Evolutionary conservation across 306 rosid species (phyloP).

Genomic region (Amphicarpaea edgeworthii): DNA sequence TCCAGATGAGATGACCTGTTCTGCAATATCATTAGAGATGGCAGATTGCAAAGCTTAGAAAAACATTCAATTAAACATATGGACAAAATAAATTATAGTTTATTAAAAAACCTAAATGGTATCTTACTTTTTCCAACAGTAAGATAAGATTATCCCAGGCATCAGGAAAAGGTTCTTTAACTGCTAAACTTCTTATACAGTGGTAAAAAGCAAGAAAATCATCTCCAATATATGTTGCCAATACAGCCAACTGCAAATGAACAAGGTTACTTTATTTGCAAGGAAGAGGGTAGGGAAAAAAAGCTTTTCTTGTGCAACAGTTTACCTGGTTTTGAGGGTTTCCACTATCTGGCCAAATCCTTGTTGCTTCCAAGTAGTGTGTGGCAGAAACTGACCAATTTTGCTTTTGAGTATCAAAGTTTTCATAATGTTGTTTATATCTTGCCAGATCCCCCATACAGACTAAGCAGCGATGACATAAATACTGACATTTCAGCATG

Average conservation of each 20-base stretch:
- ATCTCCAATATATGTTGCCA: slow-evolving; percentile 77
- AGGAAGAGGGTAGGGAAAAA: neutral
- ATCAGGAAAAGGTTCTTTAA: slow-evolving; percentile 81
- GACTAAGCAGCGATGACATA: slow-evolving; percentile 56
- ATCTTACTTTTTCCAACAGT: slow-evolving; percentile 70
- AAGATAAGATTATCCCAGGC: slow-evolving; percentile 66
- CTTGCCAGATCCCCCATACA: slow-evolving; percentile 82
- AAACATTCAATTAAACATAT: slow-evolving; percentile 1
- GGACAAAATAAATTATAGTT: neutral
- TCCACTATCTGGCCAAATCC: slow-evolving; percentile 34
- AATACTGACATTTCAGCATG: slow-evolving; percentile 57
- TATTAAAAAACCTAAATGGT: neutral
- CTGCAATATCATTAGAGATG: slow-evolving; percentile 53
- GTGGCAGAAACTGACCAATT: slow-evolving; percentile 75
- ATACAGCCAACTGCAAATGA: slow-evolving; percentile 72
- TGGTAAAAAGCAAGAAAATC: slow-evolving; percentile 78
- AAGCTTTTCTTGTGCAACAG: neutral
- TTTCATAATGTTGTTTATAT: slow-evolving; percentile 69
- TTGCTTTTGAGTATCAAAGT: slow-evolving; percentile 48
- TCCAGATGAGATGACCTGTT: slow-evolving; percentile 62
- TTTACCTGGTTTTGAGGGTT: slow-evolving; percentile 31
- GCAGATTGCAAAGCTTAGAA: slow-evolving; percentile 3
- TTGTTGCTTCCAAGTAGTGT: slow-evolving; percentile 50
- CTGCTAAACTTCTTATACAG: slow-evolving; percentile 79
- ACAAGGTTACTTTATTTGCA: slow-evolving; percentile 13